Base-by-base conservation (phyloP, 1,139 yeast species). In the Yamadazyma mexicana region DNA sequence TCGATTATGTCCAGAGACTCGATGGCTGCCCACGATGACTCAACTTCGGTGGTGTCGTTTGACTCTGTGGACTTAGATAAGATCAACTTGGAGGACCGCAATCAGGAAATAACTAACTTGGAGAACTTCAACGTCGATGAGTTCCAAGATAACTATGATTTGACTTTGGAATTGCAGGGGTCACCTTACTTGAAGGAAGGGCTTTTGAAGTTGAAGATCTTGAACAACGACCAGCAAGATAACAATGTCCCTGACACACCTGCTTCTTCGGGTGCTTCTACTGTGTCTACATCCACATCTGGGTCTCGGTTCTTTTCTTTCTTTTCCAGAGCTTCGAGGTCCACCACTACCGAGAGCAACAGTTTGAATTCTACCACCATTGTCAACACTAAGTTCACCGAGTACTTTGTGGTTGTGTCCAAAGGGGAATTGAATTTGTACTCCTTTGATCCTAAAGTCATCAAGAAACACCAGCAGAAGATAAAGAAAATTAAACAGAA, bases 101-200 rank as follows among this genome's bases (percentile, higher is more conserved):
- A 36, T 15, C 36, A 33, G 16, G 38, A 37, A 22, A 12, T 28
- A 39, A 33, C 51, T 44, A 40, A 55, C 6, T 48, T 66, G 43
- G 74, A 70, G 37, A 62, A 68, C 40, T 72, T 71, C 43, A 61
- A 69, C 48, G 66, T 66, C 8, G 62, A 66, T 32, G 69, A 69
- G 43, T 72, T 61, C 51, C 76, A 71, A 51, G 82, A 77, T 58
- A 66, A 66, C 28, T 72, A 72, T 46, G 89, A 83, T 58, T 73
- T 78, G 47, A 73, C 75, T 26, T 64, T 85, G 46, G 87, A 81
- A 48, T 67, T 81, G 33, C 73, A 75, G 39, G 94, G 92, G 0
- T 79, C 91, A 2, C 94, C 94, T 1, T 85, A 87, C 77, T 75
- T 83, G 43, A 83, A 85, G 55, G 94, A 86, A 62, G 94, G 95